Evolutionary conservation across 2,329 filamentous ascomycete species (phyloP), one percentile per base, ranked within the genome.

Genomic region (Pseudogymnoascus sp.): DNA sequence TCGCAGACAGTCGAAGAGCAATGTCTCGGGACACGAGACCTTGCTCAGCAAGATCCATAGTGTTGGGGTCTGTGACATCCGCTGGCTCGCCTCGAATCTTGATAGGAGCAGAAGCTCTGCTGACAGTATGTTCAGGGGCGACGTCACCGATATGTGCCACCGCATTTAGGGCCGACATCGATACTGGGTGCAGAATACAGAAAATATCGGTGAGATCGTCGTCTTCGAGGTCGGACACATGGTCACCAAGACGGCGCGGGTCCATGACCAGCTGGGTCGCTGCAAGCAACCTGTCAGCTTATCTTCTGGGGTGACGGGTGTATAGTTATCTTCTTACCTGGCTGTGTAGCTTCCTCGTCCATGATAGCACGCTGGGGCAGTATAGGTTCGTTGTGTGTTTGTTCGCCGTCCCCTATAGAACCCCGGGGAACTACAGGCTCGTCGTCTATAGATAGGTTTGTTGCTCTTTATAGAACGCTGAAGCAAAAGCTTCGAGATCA

Each of bases 131-230:
- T 61, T 86, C 79, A 4, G 81, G 82, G n/a, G 75, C 73, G 6
- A 69, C 65, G 8, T 74, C 65, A 9, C 82, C 79, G 18, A 84
- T 84, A 2, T 78, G 74, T 41, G 78, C 74, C 9, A 67, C 85
- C 67, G 92, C 89, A 65, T 79, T 78, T 65, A 87, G 86, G 18
- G 93, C 90, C 20, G 83, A 82, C 38, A 84, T 79, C 2, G 91
- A 90, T 66, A 84, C 85, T 9, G 93, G 92, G 67, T 95, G 86
- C 28, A 97, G 81, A 62, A 97, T 86, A 75, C 92, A 95, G 66
- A 96, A 84, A 67, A 97, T 90, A 74, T 97, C 92, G 64, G 90
- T 84, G 58, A 94, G 83, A 72, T 96, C 92, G 66, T 89, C 83
- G 67, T 92, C 87, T 60, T 83, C 87, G 64, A 97, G 86, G 61